Percentiles rank a stretch among this genome's conserved stretches.
Evolutionary conservation across 1,139 yeast species (phyloP).

Genomic region (Geotrichum europaeum): DNA sequence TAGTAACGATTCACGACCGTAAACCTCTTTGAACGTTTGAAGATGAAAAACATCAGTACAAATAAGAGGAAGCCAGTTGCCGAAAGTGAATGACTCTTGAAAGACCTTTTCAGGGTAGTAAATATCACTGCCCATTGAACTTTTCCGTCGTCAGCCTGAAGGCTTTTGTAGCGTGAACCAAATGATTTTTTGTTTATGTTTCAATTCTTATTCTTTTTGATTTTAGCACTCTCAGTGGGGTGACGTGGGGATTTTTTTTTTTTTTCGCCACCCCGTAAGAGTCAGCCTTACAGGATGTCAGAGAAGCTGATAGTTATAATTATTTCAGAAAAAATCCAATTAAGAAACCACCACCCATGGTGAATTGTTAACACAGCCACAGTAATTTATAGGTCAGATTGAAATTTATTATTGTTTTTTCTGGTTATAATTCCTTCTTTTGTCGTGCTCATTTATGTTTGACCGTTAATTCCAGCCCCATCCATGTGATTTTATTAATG

Average conservation of each 20-base stretch:
- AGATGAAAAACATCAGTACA: slow-evolving; percentile 21
- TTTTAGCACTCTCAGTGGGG: neutral
- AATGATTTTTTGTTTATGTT: neutral
- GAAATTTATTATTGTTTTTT: too few relatives aligned
- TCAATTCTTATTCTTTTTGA: neutral
- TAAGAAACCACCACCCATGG: too few relatives aligned
- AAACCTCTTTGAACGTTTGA: slow-evolving; percentile 17
- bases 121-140: slow-evolving; percentile 3
- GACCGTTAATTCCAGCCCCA: neutral
- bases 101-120: slow-evolving; percentile 20
- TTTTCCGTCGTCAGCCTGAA: neutral
- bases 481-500: neutral
- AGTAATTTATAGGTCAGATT: too few relatives aligned
- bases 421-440: neutral
- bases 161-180: neutral
- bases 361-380: too few relatives aligned
- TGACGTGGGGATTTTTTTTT: neutral
- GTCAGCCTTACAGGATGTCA: too few relatives aligned
- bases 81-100: slow-evolving; percentile 20
- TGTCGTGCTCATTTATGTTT: neutral
- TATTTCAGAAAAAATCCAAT: too few relatives aligned
- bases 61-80: slow-evolving; percentile 25
- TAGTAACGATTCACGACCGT: slow-evolving; percentile 13
- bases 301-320: too few relatives aligned
- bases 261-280: too few relatives aligned